Conservation (phyloP, 768 basidiomycete species). For the Mycena polygramma region DNA sequence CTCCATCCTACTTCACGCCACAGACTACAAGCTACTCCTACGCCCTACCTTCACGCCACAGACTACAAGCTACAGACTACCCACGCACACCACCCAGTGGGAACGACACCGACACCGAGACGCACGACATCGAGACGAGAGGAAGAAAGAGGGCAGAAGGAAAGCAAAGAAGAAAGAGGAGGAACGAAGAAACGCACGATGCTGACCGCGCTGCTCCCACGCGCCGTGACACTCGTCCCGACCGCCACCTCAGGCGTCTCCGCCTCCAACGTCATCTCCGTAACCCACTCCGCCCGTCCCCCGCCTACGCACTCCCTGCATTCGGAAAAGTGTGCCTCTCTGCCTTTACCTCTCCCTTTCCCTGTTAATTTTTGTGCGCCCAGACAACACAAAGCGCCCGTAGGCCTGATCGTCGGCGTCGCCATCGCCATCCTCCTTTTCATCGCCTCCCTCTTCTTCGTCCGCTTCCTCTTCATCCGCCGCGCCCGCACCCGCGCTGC, state of each 20-base stretch:
- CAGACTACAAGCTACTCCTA: no score
- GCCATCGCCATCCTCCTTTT: constrained; percentile 20
- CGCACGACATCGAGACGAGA: no score
- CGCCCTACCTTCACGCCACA: no score
- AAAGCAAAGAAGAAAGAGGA: no score
- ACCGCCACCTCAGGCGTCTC: constrained; percentile 11
- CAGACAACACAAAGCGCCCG: constrained; percentile 25
- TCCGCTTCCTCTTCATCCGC: constrained; percentile 26
- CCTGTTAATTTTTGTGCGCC: not conserved
- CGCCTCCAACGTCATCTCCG: not conserved
- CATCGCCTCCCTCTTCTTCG: constrained; percentile 24
- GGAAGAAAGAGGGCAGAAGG: no score
- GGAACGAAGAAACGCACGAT: no score
- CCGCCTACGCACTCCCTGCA: not conserved
- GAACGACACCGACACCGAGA: no score
- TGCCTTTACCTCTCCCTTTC: no score
- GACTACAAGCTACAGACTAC: no score
- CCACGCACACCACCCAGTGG: no score
- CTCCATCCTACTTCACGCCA: no score
- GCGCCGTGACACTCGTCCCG: constrained; percentile 6
- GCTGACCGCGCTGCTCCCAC: not conserved
- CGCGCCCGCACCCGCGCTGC: not conserved
- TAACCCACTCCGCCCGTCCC: constrained; percentile 7
- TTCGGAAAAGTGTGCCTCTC: constrained; percentile 7
- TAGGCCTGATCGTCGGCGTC: constrained; percentile 32